Percentiles rank a stretch among this genome's conserved stretches.
Conservation (phyloP, 1,284 basidiomycete genomes). For the Vanrija sp. region DNA sequence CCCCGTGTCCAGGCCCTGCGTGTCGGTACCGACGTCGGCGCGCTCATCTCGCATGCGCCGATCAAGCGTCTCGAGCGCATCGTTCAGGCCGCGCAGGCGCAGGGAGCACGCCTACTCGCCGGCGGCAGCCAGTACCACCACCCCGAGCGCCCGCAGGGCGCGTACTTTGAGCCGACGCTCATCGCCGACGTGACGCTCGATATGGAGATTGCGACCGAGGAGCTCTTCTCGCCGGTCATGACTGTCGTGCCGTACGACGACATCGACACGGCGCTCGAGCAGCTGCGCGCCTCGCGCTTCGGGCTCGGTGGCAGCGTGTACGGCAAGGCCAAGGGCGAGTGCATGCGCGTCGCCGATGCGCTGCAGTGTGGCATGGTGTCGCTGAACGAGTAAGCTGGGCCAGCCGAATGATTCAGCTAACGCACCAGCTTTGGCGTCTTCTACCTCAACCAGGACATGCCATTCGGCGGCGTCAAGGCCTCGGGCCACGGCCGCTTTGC, state of each 20-base stretch:
- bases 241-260: slow-evolving; percentile 75
- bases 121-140: slow-evolving; percentile 66
- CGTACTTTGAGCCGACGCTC: slow-evolving; percentile 85
- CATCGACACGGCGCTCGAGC: slow-evolving; percentile 73
- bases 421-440: slow-evolving; percentile 68
- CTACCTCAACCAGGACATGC: slow-evolving; percentile 85
- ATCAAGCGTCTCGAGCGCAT: slow-evolving; percentile 72
- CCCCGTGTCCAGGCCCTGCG: slow-evolving; percentile 65
- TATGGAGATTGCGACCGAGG: slow-evolving; percentile 73
- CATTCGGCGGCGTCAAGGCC: slow-evolving; percentile 86
- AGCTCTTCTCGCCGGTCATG: slow-evolving; percentile 89
- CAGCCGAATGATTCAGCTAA: not conserved
- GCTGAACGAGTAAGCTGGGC: slow-evolving; percentile 79
- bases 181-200: slow-evolving; percentile 71
- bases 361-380: slow-evolving; percentile 95
- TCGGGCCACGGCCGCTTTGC: slow-evolving; percentile 89
- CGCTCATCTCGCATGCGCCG: slow-evolving; percentile 53
- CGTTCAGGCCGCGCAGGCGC: slow-evolving; percentile 59
- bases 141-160: slow-evolving; percentile 61
- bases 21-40: slow-evolving; percentile 53
- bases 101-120: slow-evolving; percentile 65
- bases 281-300: slow-evolving; percentile 81
- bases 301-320: slow-evolving; percentile 97
- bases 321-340: slow-evolving; percentile 70
- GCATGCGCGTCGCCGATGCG: slow-evolving; percentile 68